Percentiles rank a stretch among this genome's conserved stretches.
phyloP scores from a whole-genome alignment of 176 grass and related monocot species.

The Phyllostachys edulis region DNA sequence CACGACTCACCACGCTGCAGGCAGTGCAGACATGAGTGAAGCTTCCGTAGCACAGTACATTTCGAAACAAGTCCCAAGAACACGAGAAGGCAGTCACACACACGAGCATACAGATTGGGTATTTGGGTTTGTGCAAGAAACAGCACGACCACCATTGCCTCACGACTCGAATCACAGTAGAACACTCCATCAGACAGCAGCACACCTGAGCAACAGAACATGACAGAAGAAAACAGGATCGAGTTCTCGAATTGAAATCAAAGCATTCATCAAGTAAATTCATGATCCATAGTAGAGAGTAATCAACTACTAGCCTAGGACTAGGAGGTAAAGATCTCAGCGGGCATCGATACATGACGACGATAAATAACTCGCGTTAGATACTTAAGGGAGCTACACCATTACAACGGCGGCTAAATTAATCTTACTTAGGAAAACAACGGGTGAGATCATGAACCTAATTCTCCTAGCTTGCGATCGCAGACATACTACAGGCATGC shows the following conservation, averaged over 20 bases:
- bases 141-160: background rate
- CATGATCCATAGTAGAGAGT: conserved; percentile 31
- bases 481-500: background rate
- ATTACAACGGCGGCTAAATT: conserved; percentile 46
- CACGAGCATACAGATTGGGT: no score
- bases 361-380: conserved; percentile 24
- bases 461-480: conserved; percentile 46
- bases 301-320: conserved; percentile 41
- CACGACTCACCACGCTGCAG: no score
- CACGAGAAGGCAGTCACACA: no score
- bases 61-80: no score
- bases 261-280: conserved; percentile 39
- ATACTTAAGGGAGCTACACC: conserved; percentile 19
- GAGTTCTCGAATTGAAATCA: conserved; percentile 38
- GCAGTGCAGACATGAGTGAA: no score
- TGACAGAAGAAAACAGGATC: background rate
- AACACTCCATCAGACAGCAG: background rate
- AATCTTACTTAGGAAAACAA: conserved; percentile 42
- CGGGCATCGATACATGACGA: background rate
- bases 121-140: background rate
- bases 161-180: background rate
- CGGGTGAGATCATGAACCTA: conserved; percentile 42
- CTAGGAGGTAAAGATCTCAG: conserved; percentile 33
- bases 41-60: no score
- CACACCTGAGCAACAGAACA: background rate